Percentiles rank a stretch among this genome's conserved stretches.
Conservation (phyloP, 2,329 filamentous ascomycete species). For the Beauveria sp. region DNA sequence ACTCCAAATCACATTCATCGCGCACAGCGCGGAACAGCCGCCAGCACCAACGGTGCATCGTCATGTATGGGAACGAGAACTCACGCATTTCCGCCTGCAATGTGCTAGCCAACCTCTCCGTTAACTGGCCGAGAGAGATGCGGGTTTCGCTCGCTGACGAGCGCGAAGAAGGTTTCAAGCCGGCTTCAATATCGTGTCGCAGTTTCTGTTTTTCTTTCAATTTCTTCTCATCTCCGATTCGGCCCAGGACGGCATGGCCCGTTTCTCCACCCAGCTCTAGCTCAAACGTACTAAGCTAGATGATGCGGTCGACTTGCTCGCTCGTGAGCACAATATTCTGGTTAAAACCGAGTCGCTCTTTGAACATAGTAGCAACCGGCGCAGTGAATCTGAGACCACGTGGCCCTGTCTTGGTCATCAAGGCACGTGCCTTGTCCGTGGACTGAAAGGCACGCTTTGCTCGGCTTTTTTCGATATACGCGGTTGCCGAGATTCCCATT, state of each 20-base stretch:
- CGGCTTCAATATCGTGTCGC: not conserved
- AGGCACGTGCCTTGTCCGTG: no score
- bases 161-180: not conserved
- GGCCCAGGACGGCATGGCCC: not conserved
- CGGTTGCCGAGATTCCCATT: not conserved
- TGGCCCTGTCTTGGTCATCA: not conserved
- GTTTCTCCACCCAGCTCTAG: not conserved
- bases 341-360: no score
- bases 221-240: not conserved
- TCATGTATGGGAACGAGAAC: not conserved
- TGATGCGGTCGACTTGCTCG: not conserved
- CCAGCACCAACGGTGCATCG: not conserved
- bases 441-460: no score
- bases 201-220: not conserved
- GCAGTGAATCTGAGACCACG: not conserved
- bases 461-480: no score
- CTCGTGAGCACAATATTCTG: not conserved
- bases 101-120: not conserved
- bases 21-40: not conserved
- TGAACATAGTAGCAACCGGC: not conserved
- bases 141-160: not conserved
- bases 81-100: not conserved
- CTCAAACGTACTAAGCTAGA: not conserved
- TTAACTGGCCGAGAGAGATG: not conserved
- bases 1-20: not conserved